These are phyloP conservation scores for Cyberlindnera subsufficiens DNA, from an alignment of 805 yeast species.

Conservation along the genomic window DNA sequence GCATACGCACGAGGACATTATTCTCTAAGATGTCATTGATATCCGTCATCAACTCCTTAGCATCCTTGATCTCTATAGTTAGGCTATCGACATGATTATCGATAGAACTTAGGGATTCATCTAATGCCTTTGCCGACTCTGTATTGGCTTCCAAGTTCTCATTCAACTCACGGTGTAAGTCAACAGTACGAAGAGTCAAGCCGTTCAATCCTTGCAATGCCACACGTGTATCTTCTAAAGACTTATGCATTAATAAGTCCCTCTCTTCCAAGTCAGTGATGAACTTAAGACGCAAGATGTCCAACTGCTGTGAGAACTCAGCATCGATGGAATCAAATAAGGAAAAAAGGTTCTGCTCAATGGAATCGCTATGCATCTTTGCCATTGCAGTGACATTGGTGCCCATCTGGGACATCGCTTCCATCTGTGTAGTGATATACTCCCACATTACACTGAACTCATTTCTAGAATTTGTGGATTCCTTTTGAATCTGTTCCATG, in stretches of 20 bases:
- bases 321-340: conserved; percentile 7
- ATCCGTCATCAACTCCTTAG: conserved; percentile 5
- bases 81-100: conserved; percentile 4
- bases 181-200: not conserved
- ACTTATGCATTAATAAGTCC: conserved; percentile 5
- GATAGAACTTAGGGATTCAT: conserved; percentile 4
- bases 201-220: not conserved
- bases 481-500: conserved; percentile 10
- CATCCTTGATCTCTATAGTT: conserved; percentile 4
- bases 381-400: conserved; percentile 12
- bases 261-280: conserved; percentile 10
- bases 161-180: conserved; percentile 2
- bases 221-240: conserved; percentile 2
- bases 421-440: conserved; percentile 8
- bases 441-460: conserved; percentile 12
- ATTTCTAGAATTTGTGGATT: conserved; percentile 5
- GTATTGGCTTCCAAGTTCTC: conserved; percentile 1
- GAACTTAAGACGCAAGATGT: conserved; percentile 8
- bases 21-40: conserved; percentile 7
- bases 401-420: conserved; percentile 11
- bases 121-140: conserved; percentile 2
- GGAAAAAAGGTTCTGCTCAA: conserved; percentile 7
- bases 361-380: conserved; percentile 5
- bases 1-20: conserved; percentile 9
- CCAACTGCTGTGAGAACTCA: conserved; percentile 7